A percentile compares a stretch with the other conserved stretches of the same genome.
Evolutionary conservation across 2,329 filamentous ascomycete species (phyloP).

Genomic region (Xylaria sp.): DNA sequence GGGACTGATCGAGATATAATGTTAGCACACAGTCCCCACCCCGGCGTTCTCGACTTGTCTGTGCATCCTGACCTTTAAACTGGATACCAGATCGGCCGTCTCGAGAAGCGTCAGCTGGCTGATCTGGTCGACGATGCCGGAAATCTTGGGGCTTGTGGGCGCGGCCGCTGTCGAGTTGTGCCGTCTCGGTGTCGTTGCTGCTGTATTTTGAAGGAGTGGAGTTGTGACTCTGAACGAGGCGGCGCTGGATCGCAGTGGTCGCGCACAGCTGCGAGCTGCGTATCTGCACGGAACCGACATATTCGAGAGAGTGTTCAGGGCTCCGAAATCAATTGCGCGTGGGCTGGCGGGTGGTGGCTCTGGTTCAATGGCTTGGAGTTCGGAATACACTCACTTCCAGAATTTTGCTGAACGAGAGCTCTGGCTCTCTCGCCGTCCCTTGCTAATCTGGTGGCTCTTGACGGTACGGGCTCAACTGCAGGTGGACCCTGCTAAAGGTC

Average conservation of each 20-base stretch:
- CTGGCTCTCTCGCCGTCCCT: slow-evolving; percentile 20
- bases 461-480: slow-evolving; percentile 1
- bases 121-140: slow-evolving; percentile 96
- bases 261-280: slow-evolving; percentile 72
- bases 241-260: slow-evolving; percentile 65
- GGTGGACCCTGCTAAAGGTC: slow-evolving; percentile 26
- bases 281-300: slow-evolving; percentile 73
- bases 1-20: slow-evolving; percentile 66
- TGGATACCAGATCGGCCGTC: slow-evolving; percentile 94
- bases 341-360: slow-evolving; percentile 26
- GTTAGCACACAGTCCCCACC: slow-evolving; percentile 28
- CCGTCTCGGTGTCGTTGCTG: slow-evolving; percentile 69
- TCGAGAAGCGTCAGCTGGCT: slow-evolving; percentile 97
- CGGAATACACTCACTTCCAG: slow-evolving; percentile 41
- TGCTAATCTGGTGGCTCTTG: not conserved
- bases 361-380: slow-evolving; percentile 35
- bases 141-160: slow-evolving; percentile 84
- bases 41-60: not conserved
- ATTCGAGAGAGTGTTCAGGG: slow-evolving; percentile 44
- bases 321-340: slow-evolving; percentile 30
- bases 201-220: slow-evolving; percentile 59
- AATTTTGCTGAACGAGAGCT: slow-evolving; percentile 45
- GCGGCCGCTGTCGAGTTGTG: slow-evolving; percentile 87
- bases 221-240: slow-evolving; percentile 58
- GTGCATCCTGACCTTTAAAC: slow-evolving; percentile 79